Conservation (phyloP, 2,329 filamentous ascomycete genomes). For the Claviceps quebecensis region DNA sequence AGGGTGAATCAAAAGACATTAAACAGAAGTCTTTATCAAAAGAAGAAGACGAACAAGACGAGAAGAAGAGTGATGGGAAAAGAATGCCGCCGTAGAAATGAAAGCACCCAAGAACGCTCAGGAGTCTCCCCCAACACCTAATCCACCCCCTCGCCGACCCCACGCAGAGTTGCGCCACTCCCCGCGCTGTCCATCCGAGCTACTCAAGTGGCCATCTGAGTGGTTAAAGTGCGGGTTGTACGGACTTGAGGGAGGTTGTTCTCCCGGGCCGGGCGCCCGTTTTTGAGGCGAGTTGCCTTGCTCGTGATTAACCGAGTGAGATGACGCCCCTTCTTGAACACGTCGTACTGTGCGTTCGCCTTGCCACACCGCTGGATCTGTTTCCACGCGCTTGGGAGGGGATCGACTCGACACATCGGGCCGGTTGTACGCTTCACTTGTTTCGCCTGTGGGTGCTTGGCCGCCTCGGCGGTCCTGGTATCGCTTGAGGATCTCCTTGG, state of each 20-base stretch:
- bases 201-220: conserved; percentile 26
- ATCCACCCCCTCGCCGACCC: conserved; percentile 34
- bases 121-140: conserved; percentile 33
- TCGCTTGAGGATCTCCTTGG: conserved; percentile 90
- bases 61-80: background rate
- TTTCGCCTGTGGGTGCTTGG: conserved; percentile 45
- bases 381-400: conserved; percentile 56
- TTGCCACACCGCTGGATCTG: conserved; percentile 73
- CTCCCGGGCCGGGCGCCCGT: conserved; percentile 30
- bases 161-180: conserved; percentile 46
- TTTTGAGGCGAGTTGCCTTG: conserved; percentile 36
- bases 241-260: conserved; percentile 25
- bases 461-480: conserved; percentile 61
- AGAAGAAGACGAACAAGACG: background rate
- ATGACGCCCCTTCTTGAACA: conserved; percentile 44
- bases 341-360: conserved; percentile 75
- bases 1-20: background rate
- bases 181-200: conserved; percentile 29
- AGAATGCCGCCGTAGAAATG: background rate
- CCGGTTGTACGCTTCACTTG: conserved; percentile 41
- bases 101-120: conserved; percentile 9
- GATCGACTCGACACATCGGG: conserved; percentile 43
- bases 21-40: no score
- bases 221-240: conserved; percentile 31
- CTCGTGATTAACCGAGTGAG: conserved; percentile 20